Conservation (phyloP, 208 protist species). For the Wallacemonas sp. region DNA sequence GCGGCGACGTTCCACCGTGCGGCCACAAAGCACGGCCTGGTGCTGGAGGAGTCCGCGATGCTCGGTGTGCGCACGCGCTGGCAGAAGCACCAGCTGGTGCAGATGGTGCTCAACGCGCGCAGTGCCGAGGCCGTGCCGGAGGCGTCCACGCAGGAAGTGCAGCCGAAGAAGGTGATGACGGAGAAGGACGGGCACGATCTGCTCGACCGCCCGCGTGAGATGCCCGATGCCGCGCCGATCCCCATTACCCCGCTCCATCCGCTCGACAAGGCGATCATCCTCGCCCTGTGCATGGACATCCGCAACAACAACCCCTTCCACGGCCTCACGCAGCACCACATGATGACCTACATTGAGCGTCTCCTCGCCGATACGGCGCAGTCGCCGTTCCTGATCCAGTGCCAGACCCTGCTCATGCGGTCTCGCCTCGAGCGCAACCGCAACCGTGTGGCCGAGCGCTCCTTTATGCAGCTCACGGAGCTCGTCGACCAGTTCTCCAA, state of each 20-base stretch:
- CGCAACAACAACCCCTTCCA: constrained; percentile 87
- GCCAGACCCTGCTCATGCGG: constrained; percentile 74
- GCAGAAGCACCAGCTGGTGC: constrained; percentile 86
- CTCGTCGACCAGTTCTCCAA: constrained; percentile 82
- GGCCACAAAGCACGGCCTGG: constrained; percentile 57
- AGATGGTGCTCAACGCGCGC: constrained; percentile 79
- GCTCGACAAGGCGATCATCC: constrained; percentile 85
- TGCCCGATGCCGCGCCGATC: constrained; percentile 35
- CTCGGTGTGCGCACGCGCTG: constrained; percentile 91
- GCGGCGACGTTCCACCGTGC: constrained; percentile 68
- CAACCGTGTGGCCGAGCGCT: constrained; percentile 81
- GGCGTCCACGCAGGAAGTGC: constrained; percentile 31
- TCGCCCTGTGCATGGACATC: constrained; percentile 86
- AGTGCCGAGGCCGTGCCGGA: constrained; percentile 39
- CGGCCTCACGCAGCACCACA: constrained; percentile 88
- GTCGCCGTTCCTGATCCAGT: constrained; percentile 77
- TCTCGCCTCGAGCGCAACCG: constrained; percentile 73
- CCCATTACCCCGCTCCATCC: constrained; percentile 66
- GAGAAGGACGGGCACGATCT: constrained; percentile 88
- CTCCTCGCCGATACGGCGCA: constrained; percentile 74
- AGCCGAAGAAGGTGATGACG: constrained; percentile 55
- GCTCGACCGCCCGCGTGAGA: constrained; percentile 73
- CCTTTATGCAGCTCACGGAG: constrained; percentile 91
- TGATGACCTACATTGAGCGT: constrained; percentile 89
- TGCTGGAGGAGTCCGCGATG: constrained; percentile 76